phyloP scores from a whole-genome alignment of 768 basidiomycete genomes.

The Hericium coralloides region DNA sequence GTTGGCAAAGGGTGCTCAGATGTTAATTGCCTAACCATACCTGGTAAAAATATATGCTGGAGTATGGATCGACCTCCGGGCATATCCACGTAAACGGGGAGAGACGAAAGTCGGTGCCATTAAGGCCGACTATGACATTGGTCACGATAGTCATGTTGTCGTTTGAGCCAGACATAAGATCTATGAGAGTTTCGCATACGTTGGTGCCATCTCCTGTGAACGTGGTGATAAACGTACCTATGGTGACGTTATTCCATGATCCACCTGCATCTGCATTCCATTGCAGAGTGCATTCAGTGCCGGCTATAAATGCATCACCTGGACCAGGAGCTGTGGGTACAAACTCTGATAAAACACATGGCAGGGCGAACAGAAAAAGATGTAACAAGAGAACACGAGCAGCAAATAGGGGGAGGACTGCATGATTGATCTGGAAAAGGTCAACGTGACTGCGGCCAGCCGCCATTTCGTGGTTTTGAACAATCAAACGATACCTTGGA shows the following conservation, averaged over 20 bases:
- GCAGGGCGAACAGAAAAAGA: too few relatives aligned
- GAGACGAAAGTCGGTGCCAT: slow-evolving; percentile 24
- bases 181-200: slow-evolving; percentile 4
- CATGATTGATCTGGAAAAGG: too few relatives aligned
- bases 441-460: too few relatives aligned
- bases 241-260: slow-evolving; percentile 28
- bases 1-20: too few relatives aligned
- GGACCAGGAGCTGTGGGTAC: slow-evolving; percentile 29
- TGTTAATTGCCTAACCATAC: slow-evolving; percentile 9
- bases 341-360: background rate
- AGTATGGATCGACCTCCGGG: slow-evolving; percentile 28
- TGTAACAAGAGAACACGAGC: too few relatives aligned
- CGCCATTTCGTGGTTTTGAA: too few relatives aligned
- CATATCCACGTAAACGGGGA: slow-evolving; percentile 29
- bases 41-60: slow-evolving; percentile 33
- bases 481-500: too few relatives aligned
- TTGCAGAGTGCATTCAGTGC: slow-evolving; percentile 24
- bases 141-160: slow-evolving; percentile 25
- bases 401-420: too few relatives aligned
- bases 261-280: slow-evolving; percentile 25
- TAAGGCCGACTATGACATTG: slow-evolving; percentile 20
- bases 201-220: background rate
- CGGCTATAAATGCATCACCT: slow-evolving; percentile 26
- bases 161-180: slow-evolving; percentile 32
- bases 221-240: slow-evolving; percentile 19